Evolutionary conservation across 1,284 basidiomycete genomes (phyloP), one percentile per base, ranked within the genome.

Genomic region (Polyporus tsugae): DNA sequence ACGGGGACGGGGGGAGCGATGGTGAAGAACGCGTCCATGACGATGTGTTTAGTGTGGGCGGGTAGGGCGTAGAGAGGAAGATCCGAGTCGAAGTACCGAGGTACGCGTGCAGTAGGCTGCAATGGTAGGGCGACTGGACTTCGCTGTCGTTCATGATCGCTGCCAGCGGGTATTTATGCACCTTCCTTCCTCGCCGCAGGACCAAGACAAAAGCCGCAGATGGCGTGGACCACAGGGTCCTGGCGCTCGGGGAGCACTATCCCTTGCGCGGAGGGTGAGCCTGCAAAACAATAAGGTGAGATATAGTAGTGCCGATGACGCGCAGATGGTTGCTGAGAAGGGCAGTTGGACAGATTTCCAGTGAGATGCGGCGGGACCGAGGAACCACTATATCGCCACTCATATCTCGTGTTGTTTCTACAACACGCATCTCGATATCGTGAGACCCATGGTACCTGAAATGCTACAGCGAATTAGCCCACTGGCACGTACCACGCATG

Each of bases 1-100:
- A 60, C 67, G 61, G 69, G 71, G 52, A 72, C 69, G 62, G 69
- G 58, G 25, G 71, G 7, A 52, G 71, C 69, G 67, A 72, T 70
- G 69, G 64, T 62, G 71, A 72, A 72, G 65, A 72, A 72, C 13
- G 69, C 71, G 69, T 72, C 71, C 71, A 72, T 72, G 60, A 59
- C 65, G 38, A 60, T 60, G 62, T 52, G 49, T 35, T 46, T 39
- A 29, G 42, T 5, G 58, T 60, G 64, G 55, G 68, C 55, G 60
- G 36, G 39, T 11, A 33, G 33, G 17, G 41, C 9, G 62, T 42
- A 59, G 46, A 60, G 29, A n/a, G 35, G 59, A 52, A 58, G 67
- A 38, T 63, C 49, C 55, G 64, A 38, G 38, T 60, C 38, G 58
- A 15, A n/a, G 58, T 41, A 60, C 58, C 38, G 41, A 62, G 60